Evolutionary conservation across 2,329 filamentous ascomycete species (phyloP), one percentile per base, ranked within the genome.

Genomic region (Ophiostoma australiae): DNA sequence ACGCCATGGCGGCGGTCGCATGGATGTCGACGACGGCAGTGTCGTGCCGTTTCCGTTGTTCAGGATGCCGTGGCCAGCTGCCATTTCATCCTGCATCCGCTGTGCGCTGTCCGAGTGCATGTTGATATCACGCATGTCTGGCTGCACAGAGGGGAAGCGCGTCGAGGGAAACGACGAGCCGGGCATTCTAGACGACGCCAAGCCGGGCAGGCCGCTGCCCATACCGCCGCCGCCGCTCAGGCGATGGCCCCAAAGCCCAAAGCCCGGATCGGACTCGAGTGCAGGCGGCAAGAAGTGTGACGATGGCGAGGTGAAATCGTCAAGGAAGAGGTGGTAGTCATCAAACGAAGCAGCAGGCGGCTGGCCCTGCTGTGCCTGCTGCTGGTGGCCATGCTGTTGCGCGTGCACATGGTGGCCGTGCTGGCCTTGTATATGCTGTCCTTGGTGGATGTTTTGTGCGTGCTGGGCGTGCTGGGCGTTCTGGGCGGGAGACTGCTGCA

Each of bases 291-390:
- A 77, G 70, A 87, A 86, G 73, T 87, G 84, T 0, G 85, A 83
- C 8, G 85, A 83, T 1, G 83, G 79, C 11, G 81, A 80, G 73
- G 33, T 66, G 5, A 86, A 85, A 69, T 88, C 86, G 75, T 88
- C 86, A 69, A 88, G 78, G 72, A 89, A 88, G 15, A 87, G 77
- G 72, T 87, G 86, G 73, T 88, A 88, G 74, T 87, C 85, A 71
- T 87, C 85, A 72, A 85, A 85, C 0, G 79, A 76, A 1, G 83
- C 77, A 2, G 78, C 76, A 3, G 80, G 79, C 0, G 79, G 78
- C 68, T 82, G 80, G 10, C 79, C 78, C 1, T 79, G 75, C 67
- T 82, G 67, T 13, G 27, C 1, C 17, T 55, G 67, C 13, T 55
- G 67, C 3, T n/a, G 86, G 83, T 31, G 78, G 75, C 6, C 41